Percentiles rank a stretch among this genome's conserved stretches.
phyloP scores from a whole-genome alignment of 306 rosid species.

The Dryas alaskensis region DNA sequence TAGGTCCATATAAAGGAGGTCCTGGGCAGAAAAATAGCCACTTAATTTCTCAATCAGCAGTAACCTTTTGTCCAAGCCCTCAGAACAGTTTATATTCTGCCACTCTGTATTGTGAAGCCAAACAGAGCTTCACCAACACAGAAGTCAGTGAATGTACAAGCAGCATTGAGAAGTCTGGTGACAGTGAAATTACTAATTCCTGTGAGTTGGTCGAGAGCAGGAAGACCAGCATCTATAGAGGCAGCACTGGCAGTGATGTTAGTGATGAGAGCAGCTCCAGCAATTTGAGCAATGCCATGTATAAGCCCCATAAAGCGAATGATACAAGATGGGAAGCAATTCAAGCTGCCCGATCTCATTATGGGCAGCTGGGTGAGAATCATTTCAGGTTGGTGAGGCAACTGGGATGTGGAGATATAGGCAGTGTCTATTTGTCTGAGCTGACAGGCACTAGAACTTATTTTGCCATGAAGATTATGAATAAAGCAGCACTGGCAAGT shows the following conservation, averaged over 20 bases:
- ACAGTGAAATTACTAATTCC: conserved; percentile 58
- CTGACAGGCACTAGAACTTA: conserved; percentile 69
- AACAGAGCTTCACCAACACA: conserved; percentile 72
- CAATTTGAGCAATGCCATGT: conserved; percentile 65
- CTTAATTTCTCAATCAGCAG: conserved; percentile 39
- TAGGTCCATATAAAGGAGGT: conserved; percentile 39
- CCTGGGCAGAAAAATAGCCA: conserved; percentile 35
- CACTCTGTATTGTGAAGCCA: conserved; percentile 75
- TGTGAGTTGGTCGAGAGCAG: conserved; percentile 67
- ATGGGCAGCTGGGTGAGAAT: conserved; percentile 64
- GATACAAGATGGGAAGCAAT: conserved; percentile 95
- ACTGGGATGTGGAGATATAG: conserved; percentile 94
- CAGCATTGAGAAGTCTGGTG: conserved; percentile 68
- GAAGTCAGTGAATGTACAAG: conserved; percentile 68
- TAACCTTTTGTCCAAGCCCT: conserved; percentile 64
- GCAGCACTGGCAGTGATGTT: conserved; percentile 82
- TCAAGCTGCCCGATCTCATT: conserved; percentile 65
- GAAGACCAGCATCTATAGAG: conserved; percentile 82
- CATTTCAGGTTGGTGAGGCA: conserved; percentile 73
- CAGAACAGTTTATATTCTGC: conserved; percentile 69
- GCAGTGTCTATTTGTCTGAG: conserved; percentile 81
- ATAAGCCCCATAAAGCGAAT: conserved; percentile 84
- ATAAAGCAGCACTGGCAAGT: conserved; percentile 66
- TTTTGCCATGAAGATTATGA: conserved; percentile 98
- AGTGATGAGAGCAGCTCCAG: conserved; percentile 88